phyloP scores from a whole-genome alignment of 1,284 basidiomycete species.

The Thecaphora thlaspeos region DNA sequence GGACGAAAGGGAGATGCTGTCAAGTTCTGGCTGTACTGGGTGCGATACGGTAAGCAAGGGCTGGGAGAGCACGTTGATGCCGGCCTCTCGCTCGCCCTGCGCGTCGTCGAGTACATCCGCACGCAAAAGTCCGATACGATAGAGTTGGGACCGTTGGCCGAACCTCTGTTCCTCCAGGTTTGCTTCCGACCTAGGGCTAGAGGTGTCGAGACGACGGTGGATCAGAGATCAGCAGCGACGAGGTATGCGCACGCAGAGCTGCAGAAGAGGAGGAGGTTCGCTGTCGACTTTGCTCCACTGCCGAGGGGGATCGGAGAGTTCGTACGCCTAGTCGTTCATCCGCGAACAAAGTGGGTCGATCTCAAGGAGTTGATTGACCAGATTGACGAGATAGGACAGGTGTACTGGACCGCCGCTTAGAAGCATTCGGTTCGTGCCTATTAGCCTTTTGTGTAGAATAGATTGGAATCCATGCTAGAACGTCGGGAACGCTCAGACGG shows the following conservation, averaged over 20 bases:
- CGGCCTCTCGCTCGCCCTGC: slow-evolving; percentile 32
- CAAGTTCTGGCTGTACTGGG: slow-evolving; percentile 60
- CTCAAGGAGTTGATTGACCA: slow-evolving; percentile 33
- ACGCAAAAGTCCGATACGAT: slow-evolving; percentile 11
- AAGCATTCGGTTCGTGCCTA: too few species aligned
- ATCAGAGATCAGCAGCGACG: slow-evolving; percentile 13
- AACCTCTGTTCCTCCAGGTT: slow-evolving; percentile 49
- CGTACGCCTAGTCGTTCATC: slow-evolving; percentile 49
- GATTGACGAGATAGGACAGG: slow-evolving; percentile 30
- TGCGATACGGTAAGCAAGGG: slow-evolving; percentile 55
- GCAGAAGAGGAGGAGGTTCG: slow-evolving; percentile 33
- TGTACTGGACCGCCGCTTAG: slow-evolving; percentile 26
- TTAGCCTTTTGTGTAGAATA: too few species aligned
- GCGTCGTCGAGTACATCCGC: slow-evolving; percentile 31
- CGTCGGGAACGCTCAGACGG: too few species aligned
- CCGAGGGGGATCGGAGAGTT: slow-evolving; percentile 37
- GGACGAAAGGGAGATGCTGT: slow-evolving; percentile 59
- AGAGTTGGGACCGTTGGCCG: slow-evolving; percentile 43
- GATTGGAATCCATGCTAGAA: too few species aligned
- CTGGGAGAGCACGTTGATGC: slow-evolving; percentile 51
- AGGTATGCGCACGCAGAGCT: slow-evolving; percentile 24
- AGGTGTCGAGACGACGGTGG: slow-evolving; percentile 2
- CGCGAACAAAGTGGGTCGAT: slow-evolving; percentile 32
- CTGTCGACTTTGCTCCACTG: slow-evolving; percentile 52
- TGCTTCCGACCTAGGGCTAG: slow-evolving; percentile 42